phyloP scores from a whole-genome alignment of 2,329 filamentous ascomycete genomes.

The Colletotrichum higginsianum region DNA sequence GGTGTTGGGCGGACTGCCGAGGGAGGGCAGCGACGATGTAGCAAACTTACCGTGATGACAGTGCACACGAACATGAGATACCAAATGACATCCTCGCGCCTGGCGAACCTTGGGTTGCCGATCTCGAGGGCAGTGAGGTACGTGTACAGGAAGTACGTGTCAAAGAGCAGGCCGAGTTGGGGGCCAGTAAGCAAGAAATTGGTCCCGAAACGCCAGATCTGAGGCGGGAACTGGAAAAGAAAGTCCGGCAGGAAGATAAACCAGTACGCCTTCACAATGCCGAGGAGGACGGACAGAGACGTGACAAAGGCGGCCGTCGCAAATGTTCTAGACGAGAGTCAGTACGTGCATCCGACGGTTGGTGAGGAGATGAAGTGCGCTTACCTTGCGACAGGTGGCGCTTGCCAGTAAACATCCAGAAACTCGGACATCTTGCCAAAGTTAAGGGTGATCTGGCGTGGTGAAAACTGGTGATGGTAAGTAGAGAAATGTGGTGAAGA shows the following conservation, averaged over 20 bases:
- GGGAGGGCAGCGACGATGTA: constrained; percentile 41
- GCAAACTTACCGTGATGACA: constrained; percentile 82
- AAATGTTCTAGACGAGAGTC: constrained; percentile 69
- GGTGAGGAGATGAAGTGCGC: constrained; percentile 30
- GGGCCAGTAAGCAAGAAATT: constrained; percentile 59
- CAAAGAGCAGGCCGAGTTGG: constrained; percentile 72
- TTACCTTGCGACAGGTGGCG: constrained; percentile 61
- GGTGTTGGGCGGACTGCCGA: constrained; percentile 26
- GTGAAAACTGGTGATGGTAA: constrained; percentile 13
- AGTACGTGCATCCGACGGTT: constrained; percentile 16
- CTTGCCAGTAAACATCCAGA: constrained; percentile 55
- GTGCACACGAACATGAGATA: constrained; percentile 82
- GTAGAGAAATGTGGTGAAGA: constrained; percentile 23
- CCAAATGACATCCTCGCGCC: constrained; percentile 84
- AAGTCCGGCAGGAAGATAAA: constrained; percentile 67
- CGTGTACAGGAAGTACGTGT: constrained; percentile 83
- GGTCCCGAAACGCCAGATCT: constrained; percentile 60
- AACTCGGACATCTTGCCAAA: constrained; percentile 43
- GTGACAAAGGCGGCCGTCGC: constrained; percentile 73
- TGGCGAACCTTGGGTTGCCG: constrained; percentile 78
- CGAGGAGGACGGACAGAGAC: constrained; percentile 72
- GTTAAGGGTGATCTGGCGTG: constrained; percentile 13
- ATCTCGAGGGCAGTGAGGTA: constrained; percentile 83
- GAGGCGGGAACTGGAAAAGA: constrained; percentile 66
- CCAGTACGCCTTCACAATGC: constrained; percentile 64